Conservation (phyloP, 2,329 filamentous ascomycete genomes). For the Fusarium sp. region DNA sequence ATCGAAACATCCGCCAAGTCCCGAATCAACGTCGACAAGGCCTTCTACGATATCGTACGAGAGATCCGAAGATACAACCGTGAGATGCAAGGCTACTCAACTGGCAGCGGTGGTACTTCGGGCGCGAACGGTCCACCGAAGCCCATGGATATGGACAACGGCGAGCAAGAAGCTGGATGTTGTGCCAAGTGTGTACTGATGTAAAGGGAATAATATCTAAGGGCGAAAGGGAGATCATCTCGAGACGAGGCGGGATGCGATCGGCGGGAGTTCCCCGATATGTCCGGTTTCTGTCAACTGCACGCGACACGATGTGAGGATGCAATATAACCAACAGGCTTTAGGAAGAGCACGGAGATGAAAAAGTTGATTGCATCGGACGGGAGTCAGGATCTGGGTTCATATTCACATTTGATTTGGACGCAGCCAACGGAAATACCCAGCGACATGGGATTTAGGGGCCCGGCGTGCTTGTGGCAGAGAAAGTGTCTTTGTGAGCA, state of each 20-base stretch:
- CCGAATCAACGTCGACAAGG: constrained; percentile 96
- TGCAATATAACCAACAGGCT: constrained; percentile 27
- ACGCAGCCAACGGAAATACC: constrained; percentile 36
- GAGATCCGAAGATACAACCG: constrained; percentile 99
- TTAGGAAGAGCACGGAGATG: constrained; percentile 32
- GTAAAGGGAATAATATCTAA: constrained; percentile 59
- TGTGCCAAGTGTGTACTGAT: constrained; percentile 89
- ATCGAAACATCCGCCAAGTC: constrained; percentile 99
- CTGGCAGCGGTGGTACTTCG: constrained; percentile 71
- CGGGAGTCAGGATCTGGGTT: constrained; percentile 51
- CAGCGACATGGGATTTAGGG: constrained; percentile 30
- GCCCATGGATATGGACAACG: constrained; percentile 83
- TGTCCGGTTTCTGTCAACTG: constrained; percentile 15
- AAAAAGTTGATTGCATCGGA: constrained; percentile 49
- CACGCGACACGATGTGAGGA: constrained; percentile 29
- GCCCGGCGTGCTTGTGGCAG: constrained; percentile 22
- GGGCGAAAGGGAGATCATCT: constrained; percentile 22
- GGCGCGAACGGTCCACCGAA: constrained; percentile 68
- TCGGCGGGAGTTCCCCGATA: constrained; percentile 16
- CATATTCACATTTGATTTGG: constrained; percentile 39
- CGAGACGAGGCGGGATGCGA: constrained; percentile 12
- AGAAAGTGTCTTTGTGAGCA: constrained; percentile 31
- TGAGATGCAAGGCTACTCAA: constrained; percentile 90
- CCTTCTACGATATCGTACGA: constrained; percentile 97
- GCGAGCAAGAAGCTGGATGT: constrained; percentile 76